A percentile compares a stretch with the other conserved stretches of the same genome.
phyloP scores from a whole-genome alignment of 2,329 filamentous ascomycete species.

The Phoma sp. region DNA sequence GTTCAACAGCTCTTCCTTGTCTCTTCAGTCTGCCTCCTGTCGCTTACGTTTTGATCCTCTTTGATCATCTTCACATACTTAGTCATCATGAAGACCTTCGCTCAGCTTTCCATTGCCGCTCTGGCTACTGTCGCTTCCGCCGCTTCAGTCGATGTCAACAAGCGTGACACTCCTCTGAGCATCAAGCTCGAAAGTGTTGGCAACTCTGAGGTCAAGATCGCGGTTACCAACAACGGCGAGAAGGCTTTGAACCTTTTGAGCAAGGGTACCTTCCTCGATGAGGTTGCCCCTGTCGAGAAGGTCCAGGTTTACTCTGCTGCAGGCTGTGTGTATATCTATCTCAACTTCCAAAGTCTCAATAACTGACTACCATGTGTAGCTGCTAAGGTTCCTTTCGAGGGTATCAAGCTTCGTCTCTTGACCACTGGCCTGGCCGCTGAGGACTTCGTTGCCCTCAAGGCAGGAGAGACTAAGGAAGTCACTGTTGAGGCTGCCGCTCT shows the following conservation, averaged over 20 bases:
- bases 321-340: slow-evolving; percentile 41
- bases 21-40: slow-evolving; percentile 14
- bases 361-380: slow-evolving; percentile 37
- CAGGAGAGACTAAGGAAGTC: slow-evolving; percentile 58
- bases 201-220: slow-evolving; percentile 62
- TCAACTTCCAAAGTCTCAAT: not conserved
- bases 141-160: slow-evolving; percentile 36
- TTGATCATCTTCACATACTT: slow-evolving; percentile 11
- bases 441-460: slow-evolving; percentile 58
- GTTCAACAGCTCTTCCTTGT: slow-evolving; percentile 25
- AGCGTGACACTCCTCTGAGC: slow-evolving; percentile 45
- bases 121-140: slow-evolving; percentile 37
- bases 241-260: slow-evolving; percentile 60
- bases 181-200: slow-evolving; percentile 56
- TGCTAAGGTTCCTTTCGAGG: slow-evolving; percentile 58
- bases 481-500: slow-evolving; percentile 63
- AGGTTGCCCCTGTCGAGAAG: slow-evolving; percentile 59
- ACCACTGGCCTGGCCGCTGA: slow-evolving; percentile 54
- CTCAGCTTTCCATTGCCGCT: slow-evolving; percentile 35
- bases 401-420: slow-evolving; percentile 59
- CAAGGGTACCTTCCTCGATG: slow-evolving; percentile 61
- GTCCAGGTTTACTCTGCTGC: slow-evolving; percentile 57
- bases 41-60: slow-evolving; percentile 10
- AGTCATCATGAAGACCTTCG: slow-evolving; percentile 38
- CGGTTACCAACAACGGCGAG: slow-evolving; percentile 61